These are phyloP conservation scores for Gillenia trifoliata DNA, from an alignment of 306 rosid genomes.

Conservation along the genomic window DNA sequence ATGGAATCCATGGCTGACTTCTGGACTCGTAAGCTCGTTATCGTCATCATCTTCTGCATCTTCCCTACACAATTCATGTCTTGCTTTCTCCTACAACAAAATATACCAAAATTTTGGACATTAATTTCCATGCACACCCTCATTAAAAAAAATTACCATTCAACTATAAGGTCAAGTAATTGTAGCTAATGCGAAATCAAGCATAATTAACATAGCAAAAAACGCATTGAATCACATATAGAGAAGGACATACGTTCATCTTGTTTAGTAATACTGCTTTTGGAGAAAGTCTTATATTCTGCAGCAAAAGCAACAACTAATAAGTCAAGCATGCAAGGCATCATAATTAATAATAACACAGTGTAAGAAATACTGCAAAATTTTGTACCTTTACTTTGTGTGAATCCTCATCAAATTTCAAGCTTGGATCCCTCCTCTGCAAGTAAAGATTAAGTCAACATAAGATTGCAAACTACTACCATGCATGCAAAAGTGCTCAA, in stretches of 20 bases:
- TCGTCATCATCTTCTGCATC: conserved; percentile 19
- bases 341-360: too few relatives aligned
- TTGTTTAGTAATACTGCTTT: background rate
- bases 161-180: background rate
- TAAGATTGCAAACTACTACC: too few relatives aligned
- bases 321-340: background rate
- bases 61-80: background rate
- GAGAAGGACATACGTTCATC: background rate
- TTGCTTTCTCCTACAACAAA: background rate
- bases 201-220: too few relatives aligned
- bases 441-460: background rate
- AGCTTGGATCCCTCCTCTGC: background rate
- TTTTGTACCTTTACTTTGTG: conserved; percentile 1
- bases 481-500: too few relatives aligned
- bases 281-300: background rate
- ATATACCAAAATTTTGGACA: background rate
- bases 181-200: background rate
- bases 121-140: background rate
- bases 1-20: conserved; percentile 48
- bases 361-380: background rate
- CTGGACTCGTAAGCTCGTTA: background rate
- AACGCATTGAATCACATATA: background rate
- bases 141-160: background rate
- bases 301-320: background rate
- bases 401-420: background rate